Evolutionary conservation across 495 filamentous ascomycete species (phyloP), one percentile per base, ranked within the genome.

Genomic region (Podospora comata): DNA sequence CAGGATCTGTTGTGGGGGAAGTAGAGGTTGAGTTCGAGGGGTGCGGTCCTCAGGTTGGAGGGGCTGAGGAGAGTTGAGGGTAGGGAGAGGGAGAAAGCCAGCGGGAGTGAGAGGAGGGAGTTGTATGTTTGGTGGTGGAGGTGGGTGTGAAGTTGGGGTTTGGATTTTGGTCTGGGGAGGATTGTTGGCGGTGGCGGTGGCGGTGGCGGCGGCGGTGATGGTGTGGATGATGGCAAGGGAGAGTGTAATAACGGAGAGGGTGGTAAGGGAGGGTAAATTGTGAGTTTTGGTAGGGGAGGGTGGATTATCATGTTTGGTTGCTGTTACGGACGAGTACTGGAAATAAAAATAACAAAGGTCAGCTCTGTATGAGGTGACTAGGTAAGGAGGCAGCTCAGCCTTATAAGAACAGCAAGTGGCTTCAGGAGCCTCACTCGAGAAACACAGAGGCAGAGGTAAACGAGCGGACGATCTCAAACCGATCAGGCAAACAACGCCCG

Each of bases 1-100:
- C 77, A 79, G 30, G 77, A 74, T 11, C 77, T 74, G 74, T 79
- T 77, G 44, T 68, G 68, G 20, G 58, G 6, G 62, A 76, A 79
- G 67, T 69, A 70, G 2, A 79, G 74, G 16, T 65, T 71, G 20
- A 79, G 69, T 55, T 18, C 63, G 60, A 44, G 53, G 23, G 26
- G 2, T 34, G 57, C 57, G 5, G 39, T n/a, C 20, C 26, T 6
- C 6, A 48, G 39, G 39, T 48, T 48, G 39, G 39, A 48, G 15
- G 39, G 11, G 15, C 39, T 48, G 6, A 48, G 9, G 5, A 48
- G 39, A 48, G 39, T 11, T 6, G 13, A 48, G 58, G 58, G 26
- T 58, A 34, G 9, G n/a, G 16, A 27, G 23, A 71, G 69, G 26
- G 60, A 67, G 4, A 62, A 69, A 11, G 66, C 26, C 0, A 68